These are phyloP conservation scores for Eimeria sp. DNA, from an alignment of 169 alveolate species.

Conservation along the genomic window DNA sequence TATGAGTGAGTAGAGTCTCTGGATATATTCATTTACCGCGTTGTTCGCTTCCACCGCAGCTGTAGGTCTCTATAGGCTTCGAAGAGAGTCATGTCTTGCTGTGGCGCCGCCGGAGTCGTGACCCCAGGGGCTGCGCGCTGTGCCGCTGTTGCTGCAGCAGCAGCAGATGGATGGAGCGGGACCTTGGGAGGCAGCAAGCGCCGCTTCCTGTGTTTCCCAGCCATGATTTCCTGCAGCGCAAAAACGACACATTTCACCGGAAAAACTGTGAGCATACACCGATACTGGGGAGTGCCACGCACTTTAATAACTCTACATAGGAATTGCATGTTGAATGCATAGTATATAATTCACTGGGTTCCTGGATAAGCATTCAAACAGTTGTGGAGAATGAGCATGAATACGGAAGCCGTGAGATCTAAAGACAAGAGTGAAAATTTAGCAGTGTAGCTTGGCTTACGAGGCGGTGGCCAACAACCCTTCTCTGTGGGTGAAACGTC, in stretches of 20 bases:
- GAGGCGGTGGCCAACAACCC: slow-evolving; percentile 74
- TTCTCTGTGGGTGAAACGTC: slow-evolving; percentile 56
- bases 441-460: slow-evolving; percentile 40
- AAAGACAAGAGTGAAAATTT: neutral
- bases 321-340: neutral
- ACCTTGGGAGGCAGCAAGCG: slow-evolving; percentile 90
- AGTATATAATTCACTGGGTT: neutral
- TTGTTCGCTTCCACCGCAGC: slow-evolving; percentile 77
- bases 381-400: slow-evolving; percentile 1
- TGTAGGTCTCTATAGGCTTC: slow-evolving; percentile 77
- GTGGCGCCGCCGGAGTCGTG: slow-evolving; percentile 64
- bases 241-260: neutral
- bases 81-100: slow-evolving; percentile 68
- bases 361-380: neutral
- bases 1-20: neutral
- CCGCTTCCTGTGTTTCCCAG: slow-evolving; percentile 91
- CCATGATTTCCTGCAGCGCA: slow-evolving; percentile 89
- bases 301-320: too few relatives aligned
- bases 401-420: neutral
- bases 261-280: neutral
- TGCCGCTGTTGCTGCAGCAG: slow-evolving; percentile 68
- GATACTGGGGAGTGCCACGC: neutral
- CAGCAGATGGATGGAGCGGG: slow-evolving; percentile 90
- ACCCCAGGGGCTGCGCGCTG: slow-evolving; percentile 49
- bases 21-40: slow-evolving; percentile 36